Base-by-base conservation (phyloP, 2,329 filamentous ascomycete species). In the Phialocephala subalpina region DNA sequence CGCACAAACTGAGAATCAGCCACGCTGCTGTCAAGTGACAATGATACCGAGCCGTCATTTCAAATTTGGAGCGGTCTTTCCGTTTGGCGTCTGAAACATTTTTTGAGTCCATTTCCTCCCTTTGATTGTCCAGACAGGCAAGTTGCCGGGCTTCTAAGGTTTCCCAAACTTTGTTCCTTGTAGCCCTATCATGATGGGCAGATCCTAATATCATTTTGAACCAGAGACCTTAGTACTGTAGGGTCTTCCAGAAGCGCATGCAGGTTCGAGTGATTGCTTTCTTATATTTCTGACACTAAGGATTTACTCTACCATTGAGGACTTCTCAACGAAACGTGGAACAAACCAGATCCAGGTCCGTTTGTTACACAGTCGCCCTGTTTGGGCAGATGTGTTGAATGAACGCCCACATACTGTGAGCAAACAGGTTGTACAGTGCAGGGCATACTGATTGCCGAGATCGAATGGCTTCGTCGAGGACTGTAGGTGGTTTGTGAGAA, bases 351-450 rank as follows among this genome's bases (percentile, higher is more conserved):
- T 59, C 58, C 63, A 61, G 22, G 16, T 69, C 42, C 38, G 36
- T 64, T 66, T 66, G 70, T 73, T 60, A 67, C 70, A 72, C 69
- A 55, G 33, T 64, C 69, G 67, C 70, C 68, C 70, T 49, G 40
- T 67, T 65, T 63, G 49, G 62, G 58, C 64, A 58, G 40, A 62
- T 61, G 56, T 61, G 53, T 65, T 56, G 53, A 58, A 42, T 63
- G 12, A 18, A 58, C 66, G 63, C 66, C 64, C 67, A 68, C 63
- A 68, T 35, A 56, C 59, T 59, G 55, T 8, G 58, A 70, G 69
- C 68, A 73, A 70, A 70, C 71, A 69, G 52, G 53, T 62, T 40
- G 36, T 47, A 60, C 67, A 62, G 53, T 5, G 38, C 27, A 42
- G 47, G 57, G 62, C 33, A 66, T n/a, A 55, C 63, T 42, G 27